Conservation (phyloP, 805 yeast species). For the Candida ficus region DNA sequence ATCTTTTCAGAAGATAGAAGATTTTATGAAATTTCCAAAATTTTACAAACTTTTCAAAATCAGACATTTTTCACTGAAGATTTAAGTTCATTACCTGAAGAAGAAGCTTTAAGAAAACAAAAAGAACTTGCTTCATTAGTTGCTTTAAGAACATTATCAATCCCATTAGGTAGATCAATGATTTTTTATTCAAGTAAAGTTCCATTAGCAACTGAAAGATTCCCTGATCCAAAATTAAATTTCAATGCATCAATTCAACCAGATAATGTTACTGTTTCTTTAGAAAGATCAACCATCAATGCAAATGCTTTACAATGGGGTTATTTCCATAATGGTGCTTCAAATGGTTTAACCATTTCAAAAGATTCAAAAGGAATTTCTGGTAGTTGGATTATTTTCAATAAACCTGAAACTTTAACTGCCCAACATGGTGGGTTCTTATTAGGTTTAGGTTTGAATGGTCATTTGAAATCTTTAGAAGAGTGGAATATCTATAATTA, state of each 20-base stretch:
- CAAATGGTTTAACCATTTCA: conserved; percentile 77
- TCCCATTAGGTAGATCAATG: conserved; percentile 77
- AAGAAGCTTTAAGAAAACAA: conserved; percentile 49
- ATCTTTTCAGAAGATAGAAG: conserved; percentile 77
- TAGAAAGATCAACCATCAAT: conserved; percentile 50
- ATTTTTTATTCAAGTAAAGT: conserved; percentile 59
- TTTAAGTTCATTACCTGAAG: conserved; percentile 39
- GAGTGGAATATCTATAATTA: conserved; percentile 97
- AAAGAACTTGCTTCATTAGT: conserved; percentile 55
- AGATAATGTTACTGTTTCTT: conserved; percentile 54
- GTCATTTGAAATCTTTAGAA: conserved; percentile 75
- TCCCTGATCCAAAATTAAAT: conserved; percentile 72
- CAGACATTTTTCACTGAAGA: conserved; percentile 42
- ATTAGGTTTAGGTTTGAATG: conserved; percentile 88
- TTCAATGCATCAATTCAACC: conserved; percentile 65
- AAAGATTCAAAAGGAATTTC: conserved; percentile 61
- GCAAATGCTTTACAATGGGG: conserved; percentile 67
- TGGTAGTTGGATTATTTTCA: conserved; percentile 91
- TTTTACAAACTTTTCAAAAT: conserved; percentile 64
- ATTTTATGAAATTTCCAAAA: conserved; percentile 66
- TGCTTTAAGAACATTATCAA: conserved; percentile 66
- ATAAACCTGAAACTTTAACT: conserved; percentile 63
- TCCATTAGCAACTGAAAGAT: conserved; percentile 82
- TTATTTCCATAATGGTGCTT: conserved; percentile 85
- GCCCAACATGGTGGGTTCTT: conserved; percentile 93